Evolutionary conservation across 495 filamentous ascomycete genomes (phyloP).

Genomic region (Penicillium coffeae): DNA sequence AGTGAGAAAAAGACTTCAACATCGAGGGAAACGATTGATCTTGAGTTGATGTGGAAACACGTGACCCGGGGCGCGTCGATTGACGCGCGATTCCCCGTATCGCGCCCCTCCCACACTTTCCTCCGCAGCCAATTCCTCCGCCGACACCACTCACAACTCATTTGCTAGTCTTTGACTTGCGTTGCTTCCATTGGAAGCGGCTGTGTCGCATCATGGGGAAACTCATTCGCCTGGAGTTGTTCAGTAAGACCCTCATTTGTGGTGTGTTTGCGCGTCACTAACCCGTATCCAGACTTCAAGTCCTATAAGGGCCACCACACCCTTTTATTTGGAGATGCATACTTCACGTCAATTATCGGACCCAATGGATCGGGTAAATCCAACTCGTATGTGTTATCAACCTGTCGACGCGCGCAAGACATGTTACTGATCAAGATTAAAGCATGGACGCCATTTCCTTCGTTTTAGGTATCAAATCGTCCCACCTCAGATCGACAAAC

Average conservation of each 20-base stretch:
- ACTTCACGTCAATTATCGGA: constrained; percentile 98
- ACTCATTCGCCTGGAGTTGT: constrained; percentile 89
- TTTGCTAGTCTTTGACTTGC: constrained; percentile 14
- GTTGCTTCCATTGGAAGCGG: constrained; percentile 30
- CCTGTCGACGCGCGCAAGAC: background rate
- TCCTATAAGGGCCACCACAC: constrained; percentile 96
- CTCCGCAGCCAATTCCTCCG: constrained; percentile 6
- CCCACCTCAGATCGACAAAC: constrained; percentile 91
- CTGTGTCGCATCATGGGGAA: constrained; percentile 65
- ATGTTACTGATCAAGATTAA: background rate
- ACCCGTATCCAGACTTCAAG: constrained; percentile 77
- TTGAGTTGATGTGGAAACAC: constrained; percentile 9
- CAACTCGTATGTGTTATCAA: constrained; percentile 76
- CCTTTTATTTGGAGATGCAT: constrained; percentile 94
- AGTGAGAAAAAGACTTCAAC: too few relatives aligned
- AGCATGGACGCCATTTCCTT: constrained; percentile 99
- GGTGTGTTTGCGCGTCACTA: constrained; percentile 14
- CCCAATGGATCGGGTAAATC: constrained; percentile 99
- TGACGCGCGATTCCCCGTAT: constrained; percentile 23
- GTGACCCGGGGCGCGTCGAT: constrained; percentile 23
- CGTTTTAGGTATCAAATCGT: constrained; percentile 96
- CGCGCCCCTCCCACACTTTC: constrained; percentile 24
- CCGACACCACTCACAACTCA: constrained; percentile 3
- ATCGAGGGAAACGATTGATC: too few relatives aligned
- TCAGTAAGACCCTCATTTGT: constrained; percentile 57